A percentile compares a stretch with the other conserved stretches of the same genome.
Conservation (phyloP, 2,329 filamentous ascomycete species). For the Thermothelomyces thermophilus region DNA sequence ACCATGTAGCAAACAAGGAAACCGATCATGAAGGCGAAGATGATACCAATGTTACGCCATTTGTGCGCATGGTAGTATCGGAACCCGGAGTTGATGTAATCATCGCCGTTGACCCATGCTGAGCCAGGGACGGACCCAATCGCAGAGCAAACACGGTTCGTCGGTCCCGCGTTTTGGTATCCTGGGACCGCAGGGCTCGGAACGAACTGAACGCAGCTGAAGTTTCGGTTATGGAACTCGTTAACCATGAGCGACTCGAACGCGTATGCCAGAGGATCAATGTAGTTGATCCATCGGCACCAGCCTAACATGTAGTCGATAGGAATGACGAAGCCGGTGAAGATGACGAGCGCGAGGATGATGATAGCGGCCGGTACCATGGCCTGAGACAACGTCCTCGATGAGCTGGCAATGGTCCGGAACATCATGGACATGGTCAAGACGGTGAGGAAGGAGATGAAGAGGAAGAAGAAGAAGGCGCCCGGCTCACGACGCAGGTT, state of each 20-base stretch:
- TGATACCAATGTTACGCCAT: constrained; percentile 67
- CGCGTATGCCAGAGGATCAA: constrained; percentile 71
- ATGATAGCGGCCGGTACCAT: constrained; percentile 54
- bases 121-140: constrained; percentile 52
- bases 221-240: constrained; percentile 65
- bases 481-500: constrained; percentile 68
- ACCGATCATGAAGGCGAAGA: constrained; percentile 58
- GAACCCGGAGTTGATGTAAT: constrained; percentile 49
- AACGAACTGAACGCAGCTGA: constrained; percentile 43
- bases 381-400: constrained; percentile 61
- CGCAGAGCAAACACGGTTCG: constrained; percentile 50
- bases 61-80: constrained; percentile 51
- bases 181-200: constrained; percentile 32
- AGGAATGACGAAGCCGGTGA: constrained; percentile 63
- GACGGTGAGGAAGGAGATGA: constrained; percentile 67
- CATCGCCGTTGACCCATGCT: constrained; percentile 48
- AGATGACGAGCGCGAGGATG: constrained; percentile 61
- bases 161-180: constrained; percentile 32
- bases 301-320: constrained; percentile 67
- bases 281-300: constrained; percentile 77
- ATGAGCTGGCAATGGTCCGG: constrained; percentile 70
- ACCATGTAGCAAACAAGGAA: constrained; percentile 57
- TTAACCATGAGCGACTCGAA: constrained; percentile 80
- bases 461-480: constrained; percentile 77
- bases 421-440: constrained; percentile 83